Evolutionary conservation across 163 green algal genomes (phyloP), one percentile per base, ranked within the genome.

Genomic region (Chlorella variabilis): DNA sequence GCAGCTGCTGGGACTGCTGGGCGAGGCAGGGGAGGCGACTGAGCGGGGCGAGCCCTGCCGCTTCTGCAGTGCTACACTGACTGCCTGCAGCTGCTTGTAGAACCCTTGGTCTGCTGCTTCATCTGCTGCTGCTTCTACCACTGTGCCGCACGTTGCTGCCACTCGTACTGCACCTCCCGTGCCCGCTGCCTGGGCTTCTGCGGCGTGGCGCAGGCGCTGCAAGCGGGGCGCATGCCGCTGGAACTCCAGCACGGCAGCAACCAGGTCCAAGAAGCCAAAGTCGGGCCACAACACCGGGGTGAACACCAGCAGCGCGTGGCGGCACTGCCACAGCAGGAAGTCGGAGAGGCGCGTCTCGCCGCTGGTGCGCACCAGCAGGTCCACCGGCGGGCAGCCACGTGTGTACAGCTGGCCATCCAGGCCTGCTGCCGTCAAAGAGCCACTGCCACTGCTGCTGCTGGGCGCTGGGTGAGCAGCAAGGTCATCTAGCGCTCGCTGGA

Each of bases 271-370:
- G 74, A 94, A 95, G 3, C 86, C 88, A 69, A 96, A 91, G 31
- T 95, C 90, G 1, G 94, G 94, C 93, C 93, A 97, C 69, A 97
- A 75, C 21, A 76, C 84, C 25, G 86, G 66, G 5, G 90, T 85
- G 77, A 95, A 97, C 11, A 80, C 75, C 5, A 98, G 90, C 41
- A 92, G 71, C n/a, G 94, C 93, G 71, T 87, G 66, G 48, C 63
- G 61, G n/a, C 68, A 74, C 84, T 99, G 96, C 91, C 93, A 96
- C 31, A 97, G 84, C 81, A 99, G 63, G 71, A 98, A 99, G 89
- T 99, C 96, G 15, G 87, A 95, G 13, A 99, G 92, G 9, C 96
- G 90, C 18, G 86, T 90, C 87, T 99, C 96, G 0, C 96, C 96
- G 0, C 91, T 96, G 3, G 96, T 99, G 23, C 96, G 88, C 1